Conservation (phyloP, 2,329 filamentous ascomycete species). For the Phyllachora maydis region DNA sequence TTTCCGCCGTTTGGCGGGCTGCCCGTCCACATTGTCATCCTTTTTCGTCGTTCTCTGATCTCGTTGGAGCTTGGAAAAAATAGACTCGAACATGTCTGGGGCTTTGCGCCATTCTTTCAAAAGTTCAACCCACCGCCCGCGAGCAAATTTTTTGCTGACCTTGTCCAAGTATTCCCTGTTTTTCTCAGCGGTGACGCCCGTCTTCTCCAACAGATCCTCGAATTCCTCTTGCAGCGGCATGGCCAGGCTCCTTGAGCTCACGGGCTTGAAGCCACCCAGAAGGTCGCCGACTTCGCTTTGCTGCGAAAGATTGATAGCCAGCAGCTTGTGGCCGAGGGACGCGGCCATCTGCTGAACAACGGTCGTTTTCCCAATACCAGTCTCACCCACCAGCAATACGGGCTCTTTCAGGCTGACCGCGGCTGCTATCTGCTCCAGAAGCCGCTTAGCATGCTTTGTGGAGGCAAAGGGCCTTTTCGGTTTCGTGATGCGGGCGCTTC, state of each 20-base stretch:
- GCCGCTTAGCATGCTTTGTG: slow-evolving; percentile 62
- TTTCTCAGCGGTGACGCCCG: slow-evolving; percentile 66
- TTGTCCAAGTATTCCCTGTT: slow-evolving; percentile 75
- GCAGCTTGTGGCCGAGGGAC: slow-evolving; percentile 65
- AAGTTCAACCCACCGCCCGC: slow-evolving; percentile 71
- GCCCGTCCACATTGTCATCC: slow-evolving; percentile 17
- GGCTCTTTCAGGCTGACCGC: slow-evolving; percentile 74
- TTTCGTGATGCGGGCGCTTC: slow-evolving; percentile 25
- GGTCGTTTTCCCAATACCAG: slow-evolving; percentile 94
- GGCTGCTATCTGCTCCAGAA: slow-evolving; percentile 75
- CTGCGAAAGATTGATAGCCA: slow-evolving; percentile 89
- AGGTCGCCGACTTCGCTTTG: slow-evolving; percentile 96
- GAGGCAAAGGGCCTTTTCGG: slow-evolving; percentile 60
- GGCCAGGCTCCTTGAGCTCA: slow-evolving; percentile 73
- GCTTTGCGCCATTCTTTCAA: slow-evolving; percentile 79
- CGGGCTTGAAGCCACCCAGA: slow-evolving; percentile 87
- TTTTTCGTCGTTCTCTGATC: slow-evolving; percentile 17
- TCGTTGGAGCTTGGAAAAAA: slow-evolving; percentile 30
- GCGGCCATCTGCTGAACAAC: slow-evolving; percentile 83
- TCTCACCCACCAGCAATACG: slow-evolving; percentile 89
- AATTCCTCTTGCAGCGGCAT: slow-evolving; percentile 89
- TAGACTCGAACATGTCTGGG: slow-evolving; percentile 64
- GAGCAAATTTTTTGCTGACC: slow-evolving; percentile 58
- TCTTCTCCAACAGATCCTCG: slow-evolving; percentile 68
- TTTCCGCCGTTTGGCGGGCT: slow-evolving; percentile 51